phyloP scores from a whole-genome alignment of 1,284 basidiomycete species.

The Trichosporon asahii region DNA sequence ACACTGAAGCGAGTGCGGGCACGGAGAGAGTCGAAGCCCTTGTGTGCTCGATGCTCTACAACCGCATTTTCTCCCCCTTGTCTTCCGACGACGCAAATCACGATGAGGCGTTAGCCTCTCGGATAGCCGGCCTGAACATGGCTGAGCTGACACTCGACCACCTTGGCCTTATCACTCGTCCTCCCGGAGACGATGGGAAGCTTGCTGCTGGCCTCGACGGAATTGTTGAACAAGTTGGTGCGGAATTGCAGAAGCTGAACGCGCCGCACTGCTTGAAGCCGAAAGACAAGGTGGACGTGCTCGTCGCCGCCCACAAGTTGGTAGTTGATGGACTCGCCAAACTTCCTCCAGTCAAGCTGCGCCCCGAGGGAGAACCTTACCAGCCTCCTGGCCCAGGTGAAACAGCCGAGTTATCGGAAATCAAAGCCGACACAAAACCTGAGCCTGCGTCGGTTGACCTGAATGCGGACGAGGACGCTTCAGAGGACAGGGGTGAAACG shows the following conservation, averaged over 20 bases:
- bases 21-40: constrained; percentile 69
- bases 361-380: constrained; percentile 51
- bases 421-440: background rate
- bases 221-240: constrained; percentile 55
- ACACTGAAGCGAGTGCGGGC: constrained; percentile 49
- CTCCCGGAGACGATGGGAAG: constrained; percentile 43
- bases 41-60: constrained; percentile 69
- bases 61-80: constrained; percentile 63
- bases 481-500: background rate
- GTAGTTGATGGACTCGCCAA: constrained; percentile 57
- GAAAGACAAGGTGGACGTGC: constrained; percentile 69
- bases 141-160: constrained; percentile 80
- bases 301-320: constrained; percentile 77
- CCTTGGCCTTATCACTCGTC: constrained; percentile 71
- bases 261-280: constrained; percentile 61
- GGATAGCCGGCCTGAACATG: constrained; percentile 84
- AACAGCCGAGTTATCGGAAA: constrained; percentile 14
- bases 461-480: background rate
- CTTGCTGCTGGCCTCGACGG: constrained; percentile 64
- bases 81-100: constrained; percentile 75
- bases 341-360: constrained; percentile 47
- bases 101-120: constrained; percentile 79
- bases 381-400: constrained; percentile 12
- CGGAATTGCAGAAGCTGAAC: constrained; percentile 70
- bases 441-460: background rate